phyloP scores from a whole-genome alignment of 176 grass and related monocot species.

The barley (Hordeum vulgare) region DNA sequence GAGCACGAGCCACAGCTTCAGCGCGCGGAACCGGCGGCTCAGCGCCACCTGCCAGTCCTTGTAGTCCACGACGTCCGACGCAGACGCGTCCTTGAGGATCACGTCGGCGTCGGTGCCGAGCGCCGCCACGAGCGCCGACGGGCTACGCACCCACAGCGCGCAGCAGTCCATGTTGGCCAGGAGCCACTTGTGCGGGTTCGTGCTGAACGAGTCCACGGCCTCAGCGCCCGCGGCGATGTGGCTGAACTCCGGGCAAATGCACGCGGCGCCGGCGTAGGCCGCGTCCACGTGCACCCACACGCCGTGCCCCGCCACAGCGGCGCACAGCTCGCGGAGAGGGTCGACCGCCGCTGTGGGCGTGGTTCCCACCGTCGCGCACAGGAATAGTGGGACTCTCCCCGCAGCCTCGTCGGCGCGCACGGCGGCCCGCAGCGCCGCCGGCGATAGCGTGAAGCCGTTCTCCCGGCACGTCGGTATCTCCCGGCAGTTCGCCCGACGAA shows the following conservation, averaged over 20 bases:
- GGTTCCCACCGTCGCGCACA: slow-evolving; percentile 46
- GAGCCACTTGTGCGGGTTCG: slow-evolving; percentile 57
- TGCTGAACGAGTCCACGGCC: slow-evolving; percentile 37
- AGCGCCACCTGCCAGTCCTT: slow-evolving; percentile 70
- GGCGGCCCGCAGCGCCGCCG: background rate
- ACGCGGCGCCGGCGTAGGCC: slow-evolving; percentile 31
- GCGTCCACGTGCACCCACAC: slow-evolving; percentile 51
- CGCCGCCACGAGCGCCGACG: slow-evolving; percentile 7
- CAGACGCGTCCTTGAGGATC: slow-evolving; percentile 25
- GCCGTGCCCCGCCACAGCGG: background rate
- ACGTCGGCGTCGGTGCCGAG: slow-evolving; percentile 42
- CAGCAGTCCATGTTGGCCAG: slow-evolving; percentile 62
- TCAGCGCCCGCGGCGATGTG: slow-evolving; percentile 14
- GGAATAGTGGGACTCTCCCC: slow-evolving; percentile 17
- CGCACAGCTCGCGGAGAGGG: slow-evolving; percentile 30
- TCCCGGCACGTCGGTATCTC: slow-evolving; percentile 9
- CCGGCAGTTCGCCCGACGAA: slow-evolving; percentile 29
- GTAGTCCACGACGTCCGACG: slow-evolving; percentile 35
- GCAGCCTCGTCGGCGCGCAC: slow-evolving; percentile 24
- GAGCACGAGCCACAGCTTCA: slow-evolving; percentile 65
- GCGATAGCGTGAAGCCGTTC: background rate
- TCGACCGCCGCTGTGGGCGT: slow-evolving; percentile 28
- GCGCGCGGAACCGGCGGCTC: slow-evolving; percentile 52
- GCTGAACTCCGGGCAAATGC: slow-evolving; percentile 44
- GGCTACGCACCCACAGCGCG: slow-evolving; percentile 41